Evolutionary conservation across 2,329 filamentous ascomycete species (phyloP).

Genomic region (Colletotrichum sp.): DNA sequence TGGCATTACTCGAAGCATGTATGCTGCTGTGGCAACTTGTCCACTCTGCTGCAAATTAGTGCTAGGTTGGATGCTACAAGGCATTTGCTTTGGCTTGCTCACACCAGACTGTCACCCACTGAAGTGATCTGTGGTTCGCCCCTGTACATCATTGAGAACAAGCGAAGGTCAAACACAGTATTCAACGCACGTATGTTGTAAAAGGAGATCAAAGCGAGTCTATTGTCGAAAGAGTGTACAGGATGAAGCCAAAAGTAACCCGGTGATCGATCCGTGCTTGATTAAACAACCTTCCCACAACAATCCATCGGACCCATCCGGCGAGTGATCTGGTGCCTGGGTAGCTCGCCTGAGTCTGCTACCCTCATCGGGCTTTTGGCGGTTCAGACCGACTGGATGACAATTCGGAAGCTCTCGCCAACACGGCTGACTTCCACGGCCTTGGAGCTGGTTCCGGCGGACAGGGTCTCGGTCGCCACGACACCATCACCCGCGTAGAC

Average conservation of each 20-base stretch:
- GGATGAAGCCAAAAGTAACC: no score
- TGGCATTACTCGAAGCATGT: no score
- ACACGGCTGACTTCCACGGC: background rate
- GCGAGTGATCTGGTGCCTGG: background rate
- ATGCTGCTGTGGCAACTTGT: no score
- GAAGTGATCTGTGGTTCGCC: rapidly evolving
- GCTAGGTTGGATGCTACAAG: rapidly evolving
- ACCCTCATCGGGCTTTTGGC: background rate
- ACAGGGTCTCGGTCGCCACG: background rate
- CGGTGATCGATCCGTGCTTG: no score
- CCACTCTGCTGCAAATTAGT: rapidly evolving
- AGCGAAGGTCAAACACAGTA: rapidly evolving
- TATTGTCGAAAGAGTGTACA: no score
- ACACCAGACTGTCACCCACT: no score
- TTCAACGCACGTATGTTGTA: rapidly evolving
- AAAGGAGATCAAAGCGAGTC: no score
- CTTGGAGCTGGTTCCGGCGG: background rate
- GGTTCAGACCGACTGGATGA: background rate
- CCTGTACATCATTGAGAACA: rapidly evolving
- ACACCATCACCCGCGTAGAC: background rate
- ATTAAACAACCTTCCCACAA: no score
- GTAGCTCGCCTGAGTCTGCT: background rate
- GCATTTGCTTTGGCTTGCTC: no score
- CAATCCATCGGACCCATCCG: background rate
- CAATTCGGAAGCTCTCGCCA: background rate